A percentile compares a stretch with the other conserved stretches of the same genome.
phyloP scores from a whole-genome alignment of 208 protist species.

The Acanthamoeba quina region DNA sequence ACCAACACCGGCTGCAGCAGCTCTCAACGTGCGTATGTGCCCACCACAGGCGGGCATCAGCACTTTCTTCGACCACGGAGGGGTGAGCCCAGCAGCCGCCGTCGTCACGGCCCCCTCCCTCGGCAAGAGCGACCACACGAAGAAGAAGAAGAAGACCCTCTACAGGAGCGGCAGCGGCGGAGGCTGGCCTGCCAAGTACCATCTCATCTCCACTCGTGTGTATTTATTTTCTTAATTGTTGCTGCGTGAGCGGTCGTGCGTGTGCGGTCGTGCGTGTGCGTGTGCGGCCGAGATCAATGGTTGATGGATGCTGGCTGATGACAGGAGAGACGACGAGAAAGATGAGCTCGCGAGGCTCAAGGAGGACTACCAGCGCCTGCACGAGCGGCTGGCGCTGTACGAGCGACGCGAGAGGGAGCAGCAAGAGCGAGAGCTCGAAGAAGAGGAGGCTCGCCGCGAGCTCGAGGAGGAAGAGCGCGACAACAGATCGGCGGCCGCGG shows the following conservation, averaged over 20 bases:
- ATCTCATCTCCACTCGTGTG: too few species aligned
- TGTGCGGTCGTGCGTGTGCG: too few species aligned
- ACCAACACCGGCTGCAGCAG: background rate
- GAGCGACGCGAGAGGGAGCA: conserved; percentile 7
- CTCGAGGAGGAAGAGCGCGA: background rate
- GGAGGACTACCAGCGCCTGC: background rate
- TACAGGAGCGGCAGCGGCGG: background rate
- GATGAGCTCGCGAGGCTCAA: conserved; percentile 13
- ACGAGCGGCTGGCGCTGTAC: background rate
- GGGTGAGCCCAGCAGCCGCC: background rate
- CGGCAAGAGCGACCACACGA: background rate
- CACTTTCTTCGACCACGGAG: conserved; percentile 16
- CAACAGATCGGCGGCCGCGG: background rate
- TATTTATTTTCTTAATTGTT: background rate
- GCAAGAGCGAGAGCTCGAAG: background rate
- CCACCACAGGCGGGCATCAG: background rate
- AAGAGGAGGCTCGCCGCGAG: background rate
- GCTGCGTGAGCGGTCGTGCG: too few species aligned
- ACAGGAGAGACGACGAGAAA: background rate
- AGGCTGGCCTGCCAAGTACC: background rate
- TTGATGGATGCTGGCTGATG: background rate
- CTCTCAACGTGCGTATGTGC: background rate
- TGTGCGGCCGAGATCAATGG: background rate
- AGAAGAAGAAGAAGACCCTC: background rate
- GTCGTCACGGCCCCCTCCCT: background rate